These are phyloP conservation scores for Plenodomus tracheiphilus DNA, from an alignment of 2,329 filamentous ascomycete genomes.

Conservation along the genomic window DNA sequence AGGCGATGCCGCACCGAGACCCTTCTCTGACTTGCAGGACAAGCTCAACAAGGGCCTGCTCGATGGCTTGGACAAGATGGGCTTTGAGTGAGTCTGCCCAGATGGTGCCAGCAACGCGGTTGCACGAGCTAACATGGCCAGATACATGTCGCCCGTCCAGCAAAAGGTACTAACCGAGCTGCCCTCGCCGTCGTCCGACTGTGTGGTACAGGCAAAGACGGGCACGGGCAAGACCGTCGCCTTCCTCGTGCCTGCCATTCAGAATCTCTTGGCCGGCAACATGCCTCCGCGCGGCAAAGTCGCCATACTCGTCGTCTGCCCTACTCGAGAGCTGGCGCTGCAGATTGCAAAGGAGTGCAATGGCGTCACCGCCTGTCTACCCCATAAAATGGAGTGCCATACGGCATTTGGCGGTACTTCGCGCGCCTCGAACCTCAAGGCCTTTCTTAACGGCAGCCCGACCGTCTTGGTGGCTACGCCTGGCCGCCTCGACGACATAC, in stretches of 20 bases:
- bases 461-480: slow-evolving; percentile 54
- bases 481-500: slow-evolving; percentile 53
- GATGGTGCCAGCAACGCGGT: background rate
- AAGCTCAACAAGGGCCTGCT: slow-evolving; percentile 33
- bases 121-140: slow-evolving; percentile 17
- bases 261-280: slow-evolving; percentile 47
- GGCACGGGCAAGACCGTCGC: slow-evolving; percentile 57
- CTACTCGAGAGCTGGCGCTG: slow-evolving; percentile 54
- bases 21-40: slow-evolving; percentile 32
- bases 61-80: slow-evolving; percentile 40
- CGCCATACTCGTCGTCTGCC: slow-evolving; percentile 53
- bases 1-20: slow-evolving; percentile 25
- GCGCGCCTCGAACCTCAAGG: slow-evolving; percentile 35
- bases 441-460: slow-evolving; percentile 42
- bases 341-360: slow-evolving; percentile 55
- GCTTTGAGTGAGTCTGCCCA: slow-evolving; percentile 37
- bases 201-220: slow-evolving; percentile 58
- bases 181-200: slow-evolving; percentile 54
- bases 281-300: slow-evolving; percentile 44
- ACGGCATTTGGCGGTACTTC: slow-evolving; percentile 50
- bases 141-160: slow-evolving; percentile 58
- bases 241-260: slow-evolving; percentile 53
- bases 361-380: slow-evolving; percentile 47
- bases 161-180: slow-evolving; percentile 57
- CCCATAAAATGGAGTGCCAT: slow-evolving; percentile 47